Base-by-base conservation (phyloP, 345 rosid genomes). In the Pelargonium nanum region DNA sequence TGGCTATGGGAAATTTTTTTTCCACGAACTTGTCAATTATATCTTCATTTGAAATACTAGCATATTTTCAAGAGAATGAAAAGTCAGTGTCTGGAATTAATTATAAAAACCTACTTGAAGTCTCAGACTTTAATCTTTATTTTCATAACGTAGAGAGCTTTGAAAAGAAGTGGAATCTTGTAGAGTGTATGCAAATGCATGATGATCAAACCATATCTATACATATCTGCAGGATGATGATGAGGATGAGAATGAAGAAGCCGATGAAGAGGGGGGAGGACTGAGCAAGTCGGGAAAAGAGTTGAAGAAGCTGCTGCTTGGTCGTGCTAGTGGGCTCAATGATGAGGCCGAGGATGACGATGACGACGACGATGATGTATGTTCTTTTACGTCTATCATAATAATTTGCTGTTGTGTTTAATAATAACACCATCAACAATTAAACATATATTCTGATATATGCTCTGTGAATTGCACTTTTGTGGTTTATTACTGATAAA, bases 271-370 rank as follows among this genome's bases (percentile, higher is more conserved):
- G 69, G 97, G 80, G 54, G 94, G 94, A 61, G 88, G 91, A 28
- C 69, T 93, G 71, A 93, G 99, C 74, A 81, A 81, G 67, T 89
- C 99, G 67, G 99, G 99, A 25, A 89, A 87, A 72, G 99, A 93
- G 77, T 71, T 93, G 72, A 84, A 93, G 87, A 87, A 89, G 74
- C 75, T 93, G 74, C 75, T 93, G 63, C 89, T 93, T 10, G 95
- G 94, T 26, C 78, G 71, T 74, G 64, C 92, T 66, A 74, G 67
- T 78, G 95, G 95, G 60, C 70, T 73, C 58, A 66, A 83, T 71
- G 96, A 89, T 26, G 87, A 95, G 1, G 97, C 90, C 30, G 83
- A 75, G 40, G 97, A 93, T 4, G 97, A 87, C 0, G 99, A 93
- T 1, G 91, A 82, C 0, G 83, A 81, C 0, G 89, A 86, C 0